Percentiles rank a stretch among this genome's conserved stretches.
Evolutionary conservation across 2,329 filamentous ascomycete species (phyloP).

Genomic region (Pezicula radicicola): DNA sequence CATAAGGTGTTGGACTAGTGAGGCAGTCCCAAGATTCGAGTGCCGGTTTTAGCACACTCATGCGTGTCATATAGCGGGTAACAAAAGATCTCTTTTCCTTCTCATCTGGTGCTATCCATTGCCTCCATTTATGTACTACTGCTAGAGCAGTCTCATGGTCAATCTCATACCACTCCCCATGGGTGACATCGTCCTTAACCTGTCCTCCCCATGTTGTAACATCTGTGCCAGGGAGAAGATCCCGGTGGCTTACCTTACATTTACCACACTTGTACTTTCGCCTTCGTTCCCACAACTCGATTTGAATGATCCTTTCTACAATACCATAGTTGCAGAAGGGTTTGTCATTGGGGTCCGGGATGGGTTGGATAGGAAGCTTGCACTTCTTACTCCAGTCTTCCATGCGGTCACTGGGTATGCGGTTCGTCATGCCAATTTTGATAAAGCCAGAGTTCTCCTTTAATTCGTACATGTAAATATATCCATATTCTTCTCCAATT

Average conservation of each 20-base stretch:
- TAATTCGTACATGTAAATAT: constrained; percentile 5
- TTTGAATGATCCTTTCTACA: constrained; percentile 6
- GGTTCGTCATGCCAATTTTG: constrained; percentile 9
- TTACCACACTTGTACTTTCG: constrained; percentile 1
- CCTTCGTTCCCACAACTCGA: constrained; percentile 1
- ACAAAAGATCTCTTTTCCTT: neutral
- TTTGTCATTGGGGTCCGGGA: constrained; percentile 3
- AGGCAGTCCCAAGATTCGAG: neutral
- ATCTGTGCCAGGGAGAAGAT: neutral
- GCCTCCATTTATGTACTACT: constrained; percentile 7
- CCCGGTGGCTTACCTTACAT: neutral
- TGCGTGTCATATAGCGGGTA: neutral
- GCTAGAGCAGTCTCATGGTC: constrained; percentile 1
- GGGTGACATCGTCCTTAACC: neutral
- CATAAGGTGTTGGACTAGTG: neutral
- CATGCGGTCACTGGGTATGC: neutral
- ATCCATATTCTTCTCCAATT: too few relatives aligned
- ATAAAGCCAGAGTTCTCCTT: neutral
- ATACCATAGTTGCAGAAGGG: constrained; percentile 3
- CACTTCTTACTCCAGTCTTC: constrained; percentile 3
- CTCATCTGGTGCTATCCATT: constrained; percentile 28
- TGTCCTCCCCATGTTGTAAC: neutral
- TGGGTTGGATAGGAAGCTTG: constrained; percentile 1
- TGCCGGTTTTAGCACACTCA: neutral
- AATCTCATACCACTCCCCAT: constrained; percentile 7